Conservation (phyloP, 1,284 basidiomycete genomes). For the Cutaneotrichosporon cyanovorans region DNA sequence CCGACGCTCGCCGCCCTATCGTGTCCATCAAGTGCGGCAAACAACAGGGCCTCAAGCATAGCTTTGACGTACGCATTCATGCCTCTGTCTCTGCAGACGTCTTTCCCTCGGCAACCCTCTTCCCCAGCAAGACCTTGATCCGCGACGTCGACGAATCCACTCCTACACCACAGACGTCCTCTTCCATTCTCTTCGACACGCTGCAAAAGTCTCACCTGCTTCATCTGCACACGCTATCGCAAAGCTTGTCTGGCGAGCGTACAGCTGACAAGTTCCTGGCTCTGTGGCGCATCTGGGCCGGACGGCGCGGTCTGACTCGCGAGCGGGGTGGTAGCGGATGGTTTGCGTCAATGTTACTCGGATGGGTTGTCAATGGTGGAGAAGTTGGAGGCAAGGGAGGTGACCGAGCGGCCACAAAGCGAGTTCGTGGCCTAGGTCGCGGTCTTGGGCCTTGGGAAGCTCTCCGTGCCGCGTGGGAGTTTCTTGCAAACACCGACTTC, state of each 20-base stretch:
- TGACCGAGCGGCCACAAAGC: slow-evolving; percentile 23
- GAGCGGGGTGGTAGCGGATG: slow-evolving; percentile 57
- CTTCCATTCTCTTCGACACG: slow-evolving; percentile 60
- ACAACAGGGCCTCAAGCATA: slow-evolving; percentile 56
- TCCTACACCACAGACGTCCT: slow-evolving; percentile 74
- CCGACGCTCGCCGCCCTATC: slow-evolving; percentile 50
- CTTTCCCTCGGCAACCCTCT: slow-evolving; percentile 60
- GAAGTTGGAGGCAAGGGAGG: slow-evolving; percentile 44
- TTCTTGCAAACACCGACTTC: slow-evolving; percentile 61
- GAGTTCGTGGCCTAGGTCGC: slow-evolving; percentile 49
- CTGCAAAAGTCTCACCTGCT: slow-evolving; percentile 63
- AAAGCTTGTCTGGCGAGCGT: slow-evolving; percentile 58
- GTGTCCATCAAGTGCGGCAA: slow-evolving; percentile 18
- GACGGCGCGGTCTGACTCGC: slow-evolving; percentile 65
- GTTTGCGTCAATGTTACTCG: slow-evolving; percentile 66
- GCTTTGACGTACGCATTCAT: slow-evolving; percentile 65
- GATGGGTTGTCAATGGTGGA: slow-evolving; percentile 63
- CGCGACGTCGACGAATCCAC: slow-evolving; percentile 39
- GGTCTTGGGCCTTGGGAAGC: slow-evolving; percentile 46
- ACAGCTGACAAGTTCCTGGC: slow-evolving; percentile 58
- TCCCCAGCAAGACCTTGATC: slow-evolving; percentile 67
- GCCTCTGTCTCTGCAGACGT: slow-evolving; percentile 56
- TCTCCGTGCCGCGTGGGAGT: slow-evolving; percentile 42
- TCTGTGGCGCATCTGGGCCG: slow-evolving; percentile 82
- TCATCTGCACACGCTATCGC: slow-evolving; percentile 58